These are phyloP conservation scores for Blastocystis sp. DNA, from an alignment of 352 stramenopile species.

Conservation along the genomic window DNA sequence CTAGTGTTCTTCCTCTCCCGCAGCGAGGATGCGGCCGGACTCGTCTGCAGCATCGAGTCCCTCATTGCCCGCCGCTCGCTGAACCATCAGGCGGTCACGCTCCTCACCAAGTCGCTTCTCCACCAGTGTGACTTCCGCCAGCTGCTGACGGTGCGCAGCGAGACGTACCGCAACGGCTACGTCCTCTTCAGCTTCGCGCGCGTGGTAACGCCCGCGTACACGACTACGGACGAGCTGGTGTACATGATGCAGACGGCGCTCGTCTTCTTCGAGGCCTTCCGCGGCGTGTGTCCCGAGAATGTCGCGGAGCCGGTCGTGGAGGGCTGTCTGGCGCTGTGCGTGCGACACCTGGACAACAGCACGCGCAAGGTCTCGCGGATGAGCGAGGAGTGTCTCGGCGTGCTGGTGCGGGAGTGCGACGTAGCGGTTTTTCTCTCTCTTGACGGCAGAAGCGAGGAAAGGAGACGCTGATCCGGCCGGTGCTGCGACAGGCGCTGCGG, in stretches of 20 bases:
- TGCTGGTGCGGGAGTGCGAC: background rate
- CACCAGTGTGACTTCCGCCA: background rate
- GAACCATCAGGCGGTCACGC: background rate
- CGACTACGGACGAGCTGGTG: background rate
- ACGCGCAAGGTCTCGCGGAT: background rate
- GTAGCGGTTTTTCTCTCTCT: background rate
- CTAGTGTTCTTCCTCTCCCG: background rate
- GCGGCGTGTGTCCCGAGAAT: background rate
- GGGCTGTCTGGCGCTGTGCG: background rate
- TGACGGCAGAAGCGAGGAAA: background rate
- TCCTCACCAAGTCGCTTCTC: background rate
- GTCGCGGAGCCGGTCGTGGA: background rate
- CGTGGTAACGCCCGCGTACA: background rate
- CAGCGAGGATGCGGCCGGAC: background rate
- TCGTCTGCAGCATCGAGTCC: background rate
- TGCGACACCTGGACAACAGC: conserved; percentile 1
- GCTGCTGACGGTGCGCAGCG: background rate
- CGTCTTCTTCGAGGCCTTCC: background rate
- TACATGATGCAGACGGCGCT: conserved; percentile 10
- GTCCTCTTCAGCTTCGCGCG: background rate
- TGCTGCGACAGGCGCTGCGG: background rate
- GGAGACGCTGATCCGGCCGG: background rate
- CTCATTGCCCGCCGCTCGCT: background rate
- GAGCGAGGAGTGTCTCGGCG: background rate
- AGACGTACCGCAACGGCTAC: background rate